A percentile compares a stretch with the other conserved stretches of the same genome.
phyloP scores from a whole-genome alignment of 352 stramenopile genomes.

The Halophytophthora batemanensis region DNA sequence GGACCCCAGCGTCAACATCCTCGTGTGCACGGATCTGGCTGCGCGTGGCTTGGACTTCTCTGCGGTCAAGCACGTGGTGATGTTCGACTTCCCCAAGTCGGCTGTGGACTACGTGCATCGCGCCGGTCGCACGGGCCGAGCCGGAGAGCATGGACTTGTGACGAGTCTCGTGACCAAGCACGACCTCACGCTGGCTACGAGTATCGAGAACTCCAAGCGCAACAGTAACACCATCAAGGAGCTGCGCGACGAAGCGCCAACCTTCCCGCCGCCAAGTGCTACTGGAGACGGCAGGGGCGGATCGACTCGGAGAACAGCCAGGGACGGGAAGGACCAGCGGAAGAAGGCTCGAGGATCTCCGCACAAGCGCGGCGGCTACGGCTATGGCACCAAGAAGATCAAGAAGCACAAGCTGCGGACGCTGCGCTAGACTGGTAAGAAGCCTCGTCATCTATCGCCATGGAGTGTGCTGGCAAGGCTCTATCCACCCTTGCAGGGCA shows the following conservation, averaged over 20 bases:
- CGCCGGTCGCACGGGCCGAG: conserved; percentile 64
- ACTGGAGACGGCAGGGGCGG: background rate
- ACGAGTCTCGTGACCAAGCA: conserved; percentile 78
- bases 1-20: conserved; percentile 48
- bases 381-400: conserved; percentile 55
- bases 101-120: conserved; percentile 94
- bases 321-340: conserved; percentile 11
- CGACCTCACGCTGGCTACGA: conserved; percentile 59
- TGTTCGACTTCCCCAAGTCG: conserved; percentile 92
- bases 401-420: conserved; percentile 55
- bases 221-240: conserved; percentile 56
- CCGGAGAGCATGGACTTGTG: conserved; percentile 54
- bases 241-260: conserved; percentile 25
- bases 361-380: conserved; percentile 19
- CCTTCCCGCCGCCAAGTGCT: background rate
- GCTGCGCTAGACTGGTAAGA: conserved; percentile 17
- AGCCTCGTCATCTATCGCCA: conserved; percentile 16
- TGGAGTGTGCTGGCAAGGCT: background rate
- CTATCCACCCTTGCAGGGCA: too few relatives aligned
- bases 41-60: conserved; percentile 91
- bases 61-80: conserved; percentile 88
- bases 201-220: conserved; percentile 62
- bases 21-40: conserved; percentile 93
- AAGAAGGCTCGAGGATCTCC: conserved; percentile 5
- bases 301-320: background rate